Conservation (phyloP, 768 basidiomycete species). For the Tulasnella sp. region DNA sequence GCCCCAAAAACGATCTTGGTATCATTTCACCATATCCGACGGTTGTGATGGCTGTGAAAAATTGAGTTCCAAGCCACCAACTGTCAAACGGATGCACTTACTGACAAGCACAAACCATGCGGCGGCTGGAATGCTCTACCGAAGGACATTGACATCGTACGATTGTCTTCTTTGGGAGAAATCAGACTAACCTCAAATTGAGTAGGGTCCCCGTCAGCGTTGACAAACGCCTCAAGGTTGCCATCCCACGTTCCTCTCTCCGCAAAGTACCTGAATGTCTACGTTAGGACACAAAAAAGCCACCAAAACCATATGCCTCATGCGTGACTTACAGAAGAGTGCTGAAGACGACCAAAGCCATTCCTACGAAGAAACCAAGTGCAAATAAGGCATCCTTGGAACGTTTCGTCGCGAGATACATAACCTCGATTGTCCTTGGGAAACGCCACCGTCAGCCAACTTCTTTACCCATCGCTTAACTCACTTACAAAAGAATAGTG, state of each 20-base stretch:
- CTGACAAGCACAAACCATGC: conserved; percentile 47
- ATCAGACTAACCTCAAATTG: conserved; percentile 49
- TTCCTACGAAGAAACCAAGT: conserved; percentile 76
- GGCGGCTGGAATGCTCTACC: conserved; percentile 54
- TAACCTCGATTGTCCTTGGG: conserved; percentile 72
- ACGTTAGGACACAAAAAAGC: not conserved
- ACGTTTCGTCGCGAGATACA: conserved; percentile 77
- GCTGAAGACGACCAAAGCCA: conserved; percentile 78
- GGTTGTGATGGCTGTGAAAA: conserved; percentile 74
- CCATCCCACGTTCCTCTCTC: conserved; percentile 87
- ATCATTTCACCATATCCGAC: conserved; percentile 90
- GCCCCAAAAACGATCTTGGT: conserved; percentile 75
- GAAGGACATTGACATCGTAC: not conserved
- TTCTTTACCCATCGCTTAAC: not conserved
- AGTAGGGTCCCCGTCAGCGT: conserved; percentile 70
- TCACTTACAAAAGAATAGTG: conserved; percentile 63
- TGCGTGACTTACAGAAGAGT: conserved; percentile 67
- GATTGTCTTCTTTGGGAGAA: too few species aligned
- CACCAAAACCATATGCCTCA: too few species aligned
- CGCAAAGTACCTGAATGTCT: conserved; percentile 57
- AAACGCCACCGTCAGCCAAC: not conserved
- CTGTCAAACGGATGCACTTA: conserved; percentile 12
- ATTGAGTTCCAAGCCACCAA: conserved; percentile 40
- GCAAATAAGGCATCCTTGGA: conserved; percentile 81
- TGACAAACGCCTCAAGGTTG: conserved; percentile 63